phyloP scores from a whole-genome alignment of 2,329 filamentous ascomycete genomes.

The Curvularia spicifera region DNA sequence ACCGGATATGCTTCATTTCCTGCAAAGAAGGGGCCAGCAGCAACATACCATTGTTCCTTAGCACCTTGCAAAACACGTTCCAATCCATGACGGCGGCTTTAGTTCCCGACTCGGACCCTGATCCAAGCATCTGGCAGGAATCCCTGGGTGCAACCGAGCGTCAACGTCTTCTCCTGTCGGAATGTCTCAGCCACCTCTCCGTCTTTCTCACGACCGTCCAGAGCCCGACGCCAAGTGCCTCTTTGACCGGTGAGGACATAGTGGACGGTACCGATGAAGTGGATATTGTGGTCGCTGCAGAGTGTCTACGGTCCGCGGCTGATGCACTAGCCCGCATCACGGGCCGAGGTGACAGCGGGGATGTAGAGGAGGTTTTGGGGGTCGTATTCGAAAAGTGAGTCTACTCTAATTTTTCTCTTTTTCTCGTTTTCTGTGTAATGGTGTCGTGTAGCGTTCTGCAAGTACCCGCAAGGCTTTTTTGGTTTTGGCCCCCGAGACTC shows the following conservation, averaged over 20 bases:
- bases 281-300: slow-evolving; percentile 89
- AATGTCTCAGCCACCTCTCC: slow-evolving; percentile 74
- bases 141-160: slow-evolving; percentile 89
- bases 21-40: slow-evolving; percentile 71
- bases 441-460: slow-evolving; percentile 6
- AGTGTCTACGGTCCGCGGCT: slow-evolving; percentile 71
- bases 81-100: slow-evolving; percentile 67
- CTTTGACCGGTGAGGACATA: slow-evolving; percentile 1
- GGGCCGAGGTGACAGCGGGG: slow-evolving; percentile 80
- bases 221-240: slow-evolving; percentile 13
- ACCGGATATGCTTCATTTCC: slow-evolving; percentile 70
- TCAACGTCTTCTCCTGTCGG: slow-evolving; percentile 79
- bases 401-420: slow-evolving; percentile 5
- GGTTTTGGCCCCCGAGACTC: slow-evolving; percentile 12
- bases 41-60: slow-evolving; percentile 71
- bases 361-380: slow-evolving; percentile 93
- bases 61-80: slow-evolving; percentile 72
- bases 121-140: slow-evolving; percentile 77
- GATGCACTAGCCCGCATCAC: slow-evolving; percentile 75
- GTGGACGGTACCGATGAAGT: slow-evolving; percentile 56
- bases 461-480: slow-evolving; percentile 9
- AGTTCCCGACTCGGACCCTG: slow-evolving; percentile 51
- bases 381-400: slow-evolving; percentile 97
- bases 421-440: not conserved
- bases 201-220: slow-evolving; percentile 71